Percentiles rank a stretch among this genome's conserved stretches.
These are phyloP conservation scores for Metarhizium rileyi DNA, from an alignment of 2,329 filamentous ascomycete species.

Conservation along the genomic window DNA sequence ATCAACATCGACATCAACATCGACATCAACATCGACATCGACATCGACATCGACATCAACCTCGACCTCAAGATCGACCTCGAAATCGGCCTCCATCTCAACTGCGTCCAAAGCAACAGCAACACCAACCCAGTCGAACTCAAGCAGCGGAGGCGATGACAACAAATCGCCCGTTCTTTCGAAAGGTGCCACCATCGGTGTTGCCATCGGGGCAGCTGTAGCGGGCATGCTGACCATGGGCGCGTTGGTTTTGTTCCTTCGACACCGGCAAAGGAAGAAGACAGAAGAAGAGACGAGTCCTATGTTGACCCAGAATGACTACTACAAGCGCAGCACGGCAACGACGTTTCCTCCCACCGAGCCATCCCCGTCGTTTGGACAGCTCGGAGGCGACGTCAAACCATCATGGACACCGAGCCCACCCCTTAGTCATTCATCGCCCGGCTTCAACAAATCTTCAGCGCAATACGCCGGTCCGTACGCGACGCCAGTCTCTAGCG, in stretches of 20 bases:
- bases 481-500: background rate
- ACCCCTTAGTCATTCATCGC: background rate
- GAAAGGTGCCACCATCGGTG: conserved; percentile 27
- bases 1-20: background rate
- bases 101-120: background rate
- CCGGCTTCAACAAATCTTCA: background rate
- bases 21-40: background rate
- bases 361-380: conserved; percentile 11
- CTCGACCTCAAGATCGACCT: conserved; percentile 1
- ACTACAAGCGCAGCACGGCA: conserved; percentile 9
- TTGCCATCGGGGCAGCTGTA: conserved; percentile 27
- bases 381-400: conserved; percentile 8
- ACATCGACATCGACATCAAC: conserved; percentile 3
- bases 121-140: background rate
- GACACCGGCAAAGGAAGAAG: conserved; percentile 18
- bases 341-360: conserved; percentile 14
- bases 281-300: conserved; percentile 19
- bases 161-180: conserved; percentile 17
- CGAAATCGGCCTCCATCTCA: background rate
- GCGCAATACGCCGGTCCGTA: background rate
- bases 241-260: conserved; percentile 14
- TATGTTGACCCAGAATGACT: conserved; percentile 17
- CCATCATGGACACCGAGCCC: conserved; percentile 6
- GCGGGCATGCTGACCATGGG: conserved; percentile 19
- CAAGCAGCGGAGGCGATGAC: background rate